phyloP scores from a whole-genome alignment of 2,329 filamentous ascomycete species.

The Cladosporium sp. region DNA sequence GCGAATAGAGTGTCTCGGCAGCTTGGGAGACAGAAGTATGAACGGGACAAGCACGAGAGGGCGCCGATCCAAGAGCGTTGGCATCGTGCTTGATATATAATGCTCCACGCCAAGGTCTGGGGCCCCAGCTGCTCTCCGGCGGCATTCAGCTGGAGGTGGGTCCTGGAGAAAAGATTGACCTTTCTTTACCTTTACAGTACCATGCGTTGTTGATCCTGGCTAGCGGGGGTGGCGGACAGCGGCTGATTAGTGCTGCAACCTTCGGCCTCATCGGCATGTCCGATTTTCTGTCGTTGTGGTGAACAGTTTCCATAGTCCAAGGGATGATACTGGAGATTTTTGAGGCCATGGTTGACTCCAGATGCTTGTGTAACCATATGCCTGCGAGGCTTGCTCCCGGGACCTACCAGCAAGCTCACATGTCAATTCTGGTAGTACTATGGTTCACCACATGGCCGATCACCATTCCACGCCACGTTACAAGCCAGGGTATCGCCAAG shows the following conservation, averaged over 20 bases:
- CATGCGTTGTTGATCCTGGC: constrained; percentile 5
- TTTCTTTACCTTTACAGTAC: not conserved
- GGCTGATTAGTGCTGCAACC: constrained; percentile 17
- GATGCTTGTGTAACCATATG: not conserved
- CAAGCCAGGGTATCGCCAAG: constrained; percentile 12
- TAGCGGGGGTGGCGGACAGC: constrained; percentile 15
- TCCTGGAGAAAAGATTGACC: constrained; percentile 12
- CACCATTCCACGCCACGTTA: constrained; percentile 7
- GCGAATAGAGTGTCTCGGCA: constrained; percentile 5
- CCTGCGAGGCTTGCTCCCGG: not conserved
- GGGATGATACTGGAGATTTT: not conserved
- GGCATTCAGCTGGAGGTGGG: constrained; percentile 13
- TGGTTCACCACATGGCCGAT: not conserved
- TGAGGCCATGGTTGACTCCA: not conserved
- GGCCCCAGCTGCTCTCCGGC: constrained; percentile 10
- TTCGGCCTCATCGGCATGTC: constrained; percentile 8
- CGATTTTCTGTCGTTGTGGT: not conserved
- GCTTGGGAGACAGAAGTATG: constrained; percentile 4
- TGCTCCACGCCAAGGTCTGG: constrained; percentile 18
- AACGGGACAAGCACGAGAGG: not conserved
- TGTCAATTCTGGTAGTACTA: too few relatives aligned
- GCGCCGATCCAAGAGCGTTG: constrained; percentile 9
- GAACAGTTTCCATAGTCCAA: not conserved
- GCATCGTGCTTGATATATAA: constrained; percentile 17
- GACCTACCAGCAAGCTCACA: not conserved